Base-by-base conservation (phyloP, 208 protist species). In the Trypanosoma vivax region DNA sequence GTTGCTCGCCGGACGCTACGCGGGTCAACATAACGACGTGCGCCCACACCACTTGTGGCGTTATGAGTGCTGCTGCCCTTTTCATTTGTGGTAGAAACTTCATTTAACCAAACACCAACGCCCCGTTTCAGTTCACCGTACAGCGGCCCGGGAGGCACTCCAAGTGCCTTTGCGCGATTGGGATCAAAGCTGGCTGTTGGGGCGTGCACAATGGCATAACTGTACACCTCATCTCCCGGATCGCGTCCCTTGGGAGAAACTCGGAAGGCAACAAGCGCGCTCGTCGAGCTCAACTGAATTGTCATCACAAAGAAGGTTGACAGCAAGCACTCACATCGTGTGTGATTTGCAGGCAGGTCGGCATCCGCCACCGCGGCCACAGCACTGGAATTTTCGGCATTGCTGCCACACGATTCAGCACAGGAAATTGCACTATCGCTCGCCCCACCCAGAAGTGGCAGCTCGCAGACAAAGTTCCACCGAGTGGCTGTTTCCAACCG, bases 121-220 rank as follows among this genome's bases (percentile, higher is more conserved):
- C 78, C 78, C 11, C 70, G 65, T 58, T 94, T 90, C 3, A 94
- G 68, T 18, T 70, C 63, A 0, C 65, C 75, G 49, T 78, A 90
- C 60, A 86, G 72, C 5, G 80, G 81, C 1, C 87, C 87, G 0
- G 75, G 69, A 21, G 53, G 64, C 11, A 90, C 76, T 13, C 83
- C 83, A 14, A 87, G 47, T 33, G 63, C 61, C 31, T 76, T 70
- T 5, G 87, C 87, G 35, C 51, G 53, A 14, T 55, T 50, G 1
- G 53, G 63, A 51, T 88, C 80, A 56, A 91, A 90, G 45, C 39
- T 50, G 0, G 71, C 29, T 5, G 43, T 30, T 0, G 79, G 82
- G 4, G 82, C 61, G 24, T 78, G 56, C 2, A 93, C 42, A 39
- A 93, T 54, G 2, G 65, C 76, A 50, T 93, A 93, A 21, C 78